These are phyloP conservation scores for Leccinum disarticulatum DNA, from an alignment of 768 basidiomycete species.

Conservation along the genomic window DNA sequence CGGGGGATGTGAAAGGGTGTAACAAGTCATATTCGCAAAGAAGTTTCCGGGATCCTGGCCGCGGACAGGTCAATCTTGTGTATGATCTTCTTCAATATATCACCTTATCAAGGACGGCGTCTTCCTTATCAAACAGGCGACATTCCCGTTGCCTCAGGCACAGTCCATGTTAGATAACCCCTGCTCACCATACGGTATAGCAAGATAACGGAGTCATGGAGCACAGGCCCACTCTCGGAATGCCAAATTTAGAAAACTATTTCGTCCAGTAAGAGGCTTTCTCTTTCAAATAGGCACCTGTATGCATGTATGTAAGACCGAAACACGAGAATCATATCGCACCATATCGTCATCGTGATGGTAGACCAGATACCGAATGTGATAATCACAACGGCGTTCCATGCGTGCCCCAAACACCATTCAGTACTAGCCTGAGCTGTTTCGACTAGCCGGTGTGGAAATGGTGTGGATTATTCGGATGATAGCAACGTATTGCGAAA, in stretches of 20 bases:
- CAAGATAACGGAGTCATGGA: not conserved
- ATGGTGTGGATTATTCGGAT: not conserved
- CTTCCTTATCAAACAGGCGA: not conserved
- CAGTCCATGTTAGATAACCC: not conserved
- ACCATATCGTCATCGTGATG: not conserved
- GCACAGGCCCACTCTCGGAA: not conserved
- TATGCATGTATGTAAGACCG: not conserved
- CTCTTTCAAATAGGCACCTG: not conserved
- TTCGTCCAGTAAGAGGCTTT: not conserved
- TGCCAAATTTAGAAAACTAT: not conserved
- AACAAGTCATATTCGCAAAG: not conserved
- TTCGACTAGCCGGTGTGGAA: not conserved
- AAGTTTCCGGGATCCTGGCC: not conserved
- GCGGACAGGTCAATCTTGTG: not conserved
- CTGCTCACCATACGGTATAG: not conserved
- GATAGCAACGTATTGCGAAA: constrained; percentile 5
- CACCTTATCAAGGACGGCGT: not conserved
- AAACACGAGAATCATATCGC: constrained; percentile 4
- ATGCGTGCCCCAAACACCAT: not conserved
- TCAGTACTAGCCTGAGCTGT: constrained; percentile 2
- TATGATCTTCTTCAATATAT: not conserved
- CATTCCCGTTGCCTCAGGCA: not conserved
- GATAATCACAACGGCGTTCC: not conserved
- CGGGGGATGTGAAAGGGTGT: not conserved
- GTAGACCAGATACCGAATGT: not conserved